These are phyloP conservation scores for Corylus avellana DNA, from an alignment of 306 rosid species.

Conservation along the genomic window DNA sequence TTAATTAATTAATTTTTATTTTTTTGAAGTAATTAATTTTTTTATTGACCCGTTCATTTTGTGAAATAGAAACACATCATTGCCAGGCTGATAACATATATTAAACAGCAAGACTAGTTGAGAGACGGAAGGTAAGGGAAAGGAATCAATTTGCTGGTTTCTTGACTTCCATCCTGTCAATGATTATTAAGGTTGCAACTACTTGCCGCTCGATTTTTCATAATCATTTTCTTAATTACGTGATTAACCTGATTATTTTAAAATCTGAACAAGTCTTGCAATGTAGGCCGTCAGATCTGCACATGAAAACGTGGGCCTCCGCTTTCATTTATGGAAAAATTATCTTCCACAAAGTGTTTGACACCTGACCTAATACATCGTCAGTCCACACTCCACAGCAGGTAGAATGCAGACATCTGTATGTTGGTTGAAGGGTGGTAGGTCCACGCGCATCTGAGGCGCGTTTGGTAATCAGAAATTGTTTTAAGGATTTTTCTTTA, in stretches of 20 bases:
- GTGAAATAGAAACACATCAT: not conserved
- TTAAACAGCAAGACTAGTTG: constrained; percentile 1
- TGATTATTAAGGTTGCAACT: constrained; percentile 10
- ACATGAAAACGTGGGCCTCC: constrained; percentile 2
- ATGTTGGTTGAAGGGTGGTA: not conserved
- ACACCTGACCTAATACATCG: not conserved
- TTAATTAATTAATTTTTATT: too few species aligned
- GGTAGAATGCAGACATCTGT: constrained; percentile 28
- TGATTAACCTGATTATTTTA: not conserved
- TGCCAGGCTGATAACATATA: constrained; percentile 13
- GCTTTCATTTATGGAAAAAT: not conserved
- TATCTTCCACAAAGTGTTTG: constrained; percentile 22
- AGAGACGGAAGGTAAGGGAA: constrained; percentile 28
- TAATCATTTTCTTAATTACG: not conserved
- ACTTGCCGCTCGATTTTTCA: constrained; percentile 14
- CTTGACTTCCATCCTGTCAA: constrained; percentile 34
- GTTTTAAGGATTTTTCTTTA: too few species aligned
- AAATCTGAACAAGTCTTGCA: not conserved
- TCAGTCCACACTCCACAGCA: not conserved
- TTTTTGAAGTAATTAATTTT: too few species aligned
- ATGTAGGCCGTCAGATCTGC: not conserved
- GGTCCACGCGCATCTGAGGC: constrained; percentile 22
- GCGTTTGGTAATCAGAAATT: constrained; percentile 11
- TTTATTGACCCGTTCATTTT: not conserved
- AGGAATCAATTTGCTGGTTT: constrained; percentile 37